Evolutionary conservation across 208 protist genomes (phyloP).

Genomic region (Phytomonas sp.): DNA sequence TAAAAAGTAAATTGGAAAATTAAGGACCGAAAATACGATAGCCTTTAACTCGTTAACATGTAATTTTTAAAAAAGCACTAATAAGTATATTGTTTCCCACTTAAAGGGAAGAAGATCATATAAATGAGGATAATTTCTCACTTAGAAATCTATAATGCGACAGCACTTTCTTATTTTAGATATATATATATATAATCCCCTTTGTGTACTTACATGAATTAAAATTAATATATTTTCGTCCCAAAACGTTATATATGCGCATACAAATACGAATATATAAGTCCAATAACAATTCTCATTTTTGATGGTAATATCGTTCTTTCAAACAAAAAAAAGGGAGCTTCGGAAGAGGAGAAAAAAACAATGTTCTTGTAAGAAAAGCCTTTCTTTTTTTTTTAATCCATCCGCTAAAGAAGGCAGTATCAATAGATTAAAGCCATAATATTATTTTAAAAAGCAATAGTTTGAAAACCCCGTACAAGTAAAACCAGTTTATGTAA

Average conservation of each 20-base stretch:
- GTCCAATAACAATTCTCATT: not conserved
- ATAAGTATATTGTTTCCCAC: slow-evolving; percentile 4
- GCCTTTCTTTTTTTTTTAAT: not conserved
- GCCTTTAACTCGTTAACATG: not conserved
- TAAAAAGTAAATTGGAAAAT: slow-evolving; percentile 6
- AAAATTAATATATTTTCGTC: not conserved
- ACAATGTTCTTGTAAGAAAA: not conserved
- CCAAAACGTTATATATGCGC: not conserved
- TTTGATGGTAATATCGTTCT: slow-evolving; percentile 7
- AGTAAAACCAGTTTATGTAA: not conserved
- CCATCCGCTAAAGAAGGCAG: not conserved
- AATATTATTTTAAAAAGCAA: not conserved
- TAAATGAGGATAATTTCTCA: slow-evolving; percentile 8
- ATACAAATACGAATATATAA: not conserved
- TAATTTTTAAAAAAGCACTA: slow-evolving; percentile 9
- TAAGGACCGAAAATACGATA: not conserved
- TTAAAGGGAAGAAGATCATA: slow-evolving; percentile 6
- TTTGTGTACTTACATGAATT: not conserved
- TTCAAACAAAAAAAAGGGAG: slow-evolving; percentile 3
- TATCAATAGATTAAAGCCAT: not conserved
- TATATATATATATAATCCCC: slow-evolving; percentile 9
- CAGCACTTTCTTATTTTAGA: slow-evolving; percentile 1
- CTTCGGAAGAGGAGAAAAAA: not conserved
- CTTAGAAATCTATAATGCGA: not conserved
- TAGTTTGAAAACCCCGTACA: not conserved